Conservation (phyloP, 208 protist species). For the Trypanosoma grayi region DNA sequence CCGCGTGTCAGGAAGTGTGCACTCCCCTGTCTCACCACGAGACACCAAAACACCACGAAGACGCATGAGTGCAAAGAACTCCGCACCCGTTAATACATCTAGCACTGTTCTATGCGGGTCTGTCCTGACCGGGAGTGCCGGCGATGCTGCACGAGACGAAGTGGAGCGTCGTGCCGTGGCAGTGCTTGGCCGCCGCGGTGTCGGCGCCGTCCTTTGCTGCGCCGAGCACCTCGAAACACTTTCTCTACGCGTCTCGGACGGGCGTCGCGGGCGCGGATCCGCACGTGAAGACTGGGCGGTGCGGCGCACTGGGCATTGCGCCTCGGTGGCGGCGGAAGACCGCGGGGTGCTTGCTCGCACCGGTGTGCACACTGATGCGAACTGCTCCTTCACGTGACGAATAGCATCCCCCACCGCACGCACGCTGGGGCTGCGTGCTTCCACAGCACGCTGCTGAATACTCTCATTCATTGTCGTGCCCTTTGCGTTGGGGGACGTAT, state of each 20-base stretch:
- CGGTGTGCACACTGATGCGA: neutral
- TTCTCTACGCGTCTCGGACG: neutral
- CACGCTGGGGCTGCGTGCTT: neutral
- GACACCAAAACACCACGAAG: constrained; percentile 76
- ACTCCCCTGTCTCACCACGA: constrained; percentile 55
- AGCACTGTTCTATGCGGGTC: constrained; percentile 41
- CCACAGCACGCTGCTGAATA: neutral
- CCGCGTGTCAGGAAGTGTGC: constrained; percentile 31
- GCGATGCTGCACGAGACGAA: neutral
- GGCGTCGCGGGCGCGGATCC: neutral
- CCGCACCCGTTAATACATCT: constrained; percentile 54
- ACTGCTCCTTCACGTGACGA: neutral
- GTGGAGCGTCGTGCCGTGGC: neutral
- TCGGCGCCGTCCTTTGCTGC: neutral
- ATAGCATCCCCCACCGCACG: neutral
- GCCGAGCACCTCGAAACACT: neutral
- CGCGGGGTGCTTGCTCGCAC: neutral
- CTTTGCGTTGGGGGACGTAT: neutral
- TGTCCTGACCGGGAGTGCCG: constrained; percentile 16
- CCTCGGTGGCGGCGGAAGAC: neutral
- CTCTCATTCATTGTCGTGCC: too few relatives aligned
- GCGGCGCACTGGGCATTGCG: neutral
- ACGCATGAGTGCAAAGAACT: constrained; percentile 75
- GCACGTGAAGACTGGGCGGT: neutral
- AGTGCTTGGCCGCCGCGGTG: neutral